phyloP scores from a whole-genome alignment of 352 stramenopile species.

The Pythium aquatile region DNA sequence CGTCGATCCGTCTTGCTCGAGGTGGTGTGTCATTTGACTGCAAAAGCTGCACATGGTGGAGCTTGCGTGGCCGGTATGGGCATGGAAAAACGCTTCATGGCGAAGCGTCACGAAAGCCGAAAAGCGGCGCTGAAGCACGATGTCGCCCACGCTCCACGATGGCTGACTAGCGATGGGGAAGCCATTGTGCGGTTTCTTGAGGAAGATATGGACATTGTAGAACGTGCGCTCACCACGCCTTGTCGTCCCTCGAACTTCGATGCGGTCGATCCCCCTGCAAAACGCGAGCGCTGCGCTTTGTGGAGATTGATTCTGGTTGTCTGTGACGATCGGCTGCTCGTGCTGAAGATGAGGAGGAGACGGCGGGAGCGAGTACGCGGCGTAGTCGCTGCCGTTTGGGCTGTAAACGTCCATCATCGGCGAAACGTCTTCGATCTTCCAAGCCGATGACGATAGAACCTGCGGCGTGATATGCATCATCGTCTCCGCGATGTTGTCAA shows the following conservation, averaged over 20 bases:
- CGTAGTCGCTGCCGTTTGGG: no score
- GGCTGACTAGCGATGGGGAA: slow-evolving; percentile 19
- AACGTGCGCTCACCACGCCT: slow-evolving; percentile 43
- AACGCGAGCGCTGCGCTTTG: slow-evolving; percentile 22
- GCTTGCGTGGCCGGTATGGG: slow-evolving; percentile 3
- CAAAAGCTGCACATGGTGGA: slow-evolving; percentile 8
- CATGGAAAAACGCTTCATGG: slow-evolving; percentile 22
- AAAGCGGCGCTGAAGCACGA: slow-evolving; percentile 8
- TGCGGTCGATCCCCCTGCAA: slow-evolving; percentile 43
- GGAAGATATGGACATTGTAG: slow-evolving; percentile 54
- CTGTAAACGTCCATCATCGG: no score
- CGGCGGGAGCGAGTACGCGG: no score
- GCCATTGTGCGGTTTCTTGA: slow-evolving; percentile 22
- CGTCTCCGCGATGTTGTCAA: no score
- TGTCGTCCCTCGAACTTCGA: slow-evolving; percentile 46
- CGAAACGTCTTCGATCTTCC: no score
- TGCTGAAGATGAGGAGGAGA: no score
- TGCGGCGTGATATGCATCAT: no score
- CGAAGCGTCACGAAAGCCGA: slow-evolving; percentile 19
- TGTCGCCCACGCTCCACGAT: neutral
- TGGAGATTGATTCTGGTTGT: slow-evolving; percentile 2
- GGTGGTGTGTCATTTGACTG: neutral
- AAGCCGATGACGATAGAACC: no score
- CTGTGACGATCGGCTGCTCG: neutral
- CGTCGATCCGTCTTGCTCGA: slow-evolving; percentile 4